Base-by-base conservation (phyloP, 2,329 filamentous ascomycete genomes). In the Hymenoscyphus occultus region DNA sequence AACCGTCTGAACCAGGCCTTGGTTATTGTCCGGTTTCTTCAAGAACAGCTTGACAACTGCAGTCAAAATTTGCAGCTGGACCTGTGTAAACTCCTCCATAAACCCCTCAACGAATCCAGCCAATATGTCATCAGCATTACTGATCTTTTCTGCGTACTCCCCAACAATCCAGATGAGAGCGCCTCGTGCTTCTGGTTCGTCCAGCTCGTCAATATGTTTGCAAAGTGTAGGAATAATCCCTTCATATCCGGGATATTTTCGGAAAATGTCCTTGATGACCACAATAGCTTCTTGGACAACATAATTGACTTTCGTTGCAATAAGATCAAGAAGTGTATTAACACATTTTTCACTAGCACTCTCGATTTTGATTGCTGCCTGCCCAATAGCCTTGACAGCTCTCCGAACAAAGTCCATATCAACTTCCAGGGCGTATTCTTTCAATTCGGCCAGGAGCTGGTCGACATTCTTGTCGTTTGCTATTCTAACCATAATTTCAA, bases 401-500 rank as follows among this genome's bases (percentile, higher is more conserved):
- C 95, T 88, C 72, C 93, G 88, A 63, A 97, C 94, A 76, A 98
- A 98, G 77, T 99, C 95, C 93, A 99, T 98, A 74, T 99, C 95
- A 40, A 99, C 94, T 81, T 99, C 95, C 71, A 98, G 83, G 7
- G 95, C 95, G 73, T 99, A 99, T 77, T 99, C 95, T 78, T 97
- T 98, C 75, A 99, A 78, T 77, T 99, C 95, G 12, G 93, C 91
- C 16, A 99, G 82, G 32, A 99, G 83, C 76, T 98, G 95, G 75
- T 99, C 95, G 66, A 94, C 94, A 75, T 98, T 99, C 76, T 90
- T 90, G 72, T 97, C 93, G 79, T 97, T 98, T 67, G 94, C 92
- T 87, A 99, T 98, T 77, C 95, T 89, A 59, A 99, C 94, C 95
- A 99, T 98, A 69, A 98, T 98, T 76, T 99, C 95, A 60, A 99